These are phyloP conservation scores for Bondarzewia mesenterica DNA, from an alignment of 1,284 basidiomycete genomes.

Conservation along the genomic window DNA sequence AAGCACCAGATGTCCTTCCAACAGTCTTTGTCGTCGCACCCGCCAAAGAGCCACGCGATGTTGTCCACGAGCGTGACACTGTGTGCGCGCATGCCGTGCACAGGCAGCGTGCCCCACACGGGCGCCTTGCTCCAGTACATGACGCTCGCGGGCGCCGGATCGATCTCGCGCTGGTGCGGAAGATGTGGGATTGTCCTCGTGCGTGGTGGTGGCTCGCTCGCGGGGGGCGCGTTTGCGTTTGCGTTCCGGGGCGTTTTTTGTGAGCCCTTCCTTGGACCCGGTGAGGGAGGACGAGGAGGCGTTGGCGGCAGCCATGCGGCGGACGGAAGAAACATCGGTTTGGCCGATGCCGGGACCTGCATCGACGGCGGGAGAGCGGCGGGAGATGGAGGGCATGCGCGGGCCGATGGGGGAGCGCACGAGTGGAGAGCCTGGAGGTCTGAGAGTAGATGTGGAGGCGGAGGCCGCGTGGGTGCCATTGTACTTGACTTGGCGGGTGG, in stretches of 20 bases:
- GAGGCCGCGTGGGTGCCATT: background rate
- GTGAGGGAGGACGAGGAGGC: constrained; percentile 10
- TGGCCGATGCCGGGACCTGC: background rate
- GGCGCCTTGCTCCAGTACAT: constrained; percentile 89
- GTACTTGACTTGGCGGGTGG: background rate
- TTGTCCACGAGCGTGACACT: constrained; percentile 79
- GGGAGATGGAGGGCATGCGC: background rate
- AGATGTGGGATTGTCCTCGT: constrained; percentile 40
- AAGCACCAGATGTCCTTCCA: constrained; percentile 80
- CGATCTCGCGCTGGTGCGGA: constrained; percentile 47
- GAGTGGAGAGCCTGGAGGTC: background rate
- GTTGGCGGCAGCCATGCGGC: constrained; percentile 3
- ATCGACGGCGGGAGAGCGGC: background rate
- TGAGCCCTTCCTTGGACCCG: background rate
- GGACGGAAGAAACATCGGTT: background rate
- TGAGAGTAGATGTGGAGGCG: background rate
- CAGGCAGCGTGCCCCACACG: constrained; percentile 69
- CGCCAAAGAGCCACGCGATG: constrained; percentile 83
- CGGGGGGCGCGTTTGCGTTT: background rate
- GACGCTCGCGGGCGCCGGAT: constrained; percentile 44
- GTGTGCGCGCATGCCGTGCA: constrained; percentile 75
- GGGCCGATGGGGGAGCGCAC: background rate
- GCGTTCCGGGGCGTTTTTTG: background rate
- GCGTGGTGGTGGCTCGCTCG: constrained; percentile 17
- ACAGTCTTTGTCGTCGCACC: constrained; percentile 75